Percentiles rank a stretch among this genome's conserved stretches.
Conservation (phyloP, 768 basidiomycete genomes). For the Podaxis mareebaensis region DNA sequence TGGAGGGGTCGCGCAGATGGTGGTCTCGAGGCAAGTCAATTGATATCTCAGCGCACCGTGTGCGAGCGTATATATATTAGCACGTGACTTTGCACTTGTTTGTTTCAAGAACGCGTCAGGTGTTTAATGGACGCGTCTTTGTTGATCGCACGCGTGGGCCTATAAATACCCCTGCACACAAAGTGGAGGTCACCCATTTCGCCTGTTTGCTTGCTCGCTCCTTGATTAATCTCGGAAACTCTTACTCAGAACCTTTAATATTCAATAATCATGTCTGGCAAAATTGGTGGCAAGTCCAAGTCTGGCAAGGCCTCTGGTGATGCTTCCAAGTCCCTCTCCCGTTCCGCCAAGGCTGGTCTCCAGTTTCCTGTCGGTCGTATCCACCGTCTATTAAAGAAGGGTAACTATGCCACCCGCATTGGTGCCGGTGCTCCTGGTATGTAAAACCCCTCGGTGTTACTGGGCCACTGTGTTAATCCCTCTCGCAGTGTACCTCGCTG, state of each 20-base stretch:
- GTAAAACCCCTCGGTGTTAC: slow-evolving; percentile 14
- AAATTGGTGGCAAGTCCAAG: slow-evolving; percentile 55
- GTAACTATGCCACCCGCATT: slow-evolving; percentile 86
- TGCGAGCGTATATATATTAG: slow-evolving; percentile 38
- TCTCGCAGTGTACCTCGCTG: slow-evolving; percentile 76
- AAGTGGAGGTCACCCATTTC: neutral
- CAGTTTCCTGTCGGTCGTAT: slow-evolving; percentile 93
- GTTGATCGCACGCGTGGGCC: slow-evolving; percentile 26
- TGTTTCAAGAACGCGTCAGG: slow-evolving; percentile 20
- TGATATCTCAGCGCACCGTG: slow-evolving; percentile 22
- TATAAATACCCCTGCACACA: neutral
- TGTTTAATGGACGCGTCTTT: slow-evolving; percentile 38
- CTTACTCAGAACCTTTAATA: neutral
- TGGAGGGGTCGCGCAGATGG: slow-evolving; percentile 26
- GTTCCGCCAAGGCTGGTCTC: slow-evolving; percentile 73
- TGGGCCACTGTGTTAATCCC: slow-evolving; percentile 7
- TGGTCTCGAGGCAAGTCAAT: slow-evolving; percentile 25
- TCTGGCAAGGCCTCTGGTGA: slow-evolving; percentile 69
- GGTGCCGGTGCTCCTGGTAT: slow-evolving; percentile 86
- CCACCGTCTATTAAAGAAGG: slow-evolving; percentile 84
- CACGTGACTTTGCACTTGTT: slow-evolving; percentile 51
- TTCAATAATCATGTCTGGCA: slow-evolving; percentile 44
- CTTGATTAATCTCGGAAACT: neutral
- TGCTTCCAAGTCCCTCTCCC: slow-evolving; percentile 62
- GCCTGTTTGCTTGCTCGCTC: neutral